Evolutionary conservation across 257 asterid species (phyloP).

Genomic region (Rauvolfia tetraphylla): DNA sequence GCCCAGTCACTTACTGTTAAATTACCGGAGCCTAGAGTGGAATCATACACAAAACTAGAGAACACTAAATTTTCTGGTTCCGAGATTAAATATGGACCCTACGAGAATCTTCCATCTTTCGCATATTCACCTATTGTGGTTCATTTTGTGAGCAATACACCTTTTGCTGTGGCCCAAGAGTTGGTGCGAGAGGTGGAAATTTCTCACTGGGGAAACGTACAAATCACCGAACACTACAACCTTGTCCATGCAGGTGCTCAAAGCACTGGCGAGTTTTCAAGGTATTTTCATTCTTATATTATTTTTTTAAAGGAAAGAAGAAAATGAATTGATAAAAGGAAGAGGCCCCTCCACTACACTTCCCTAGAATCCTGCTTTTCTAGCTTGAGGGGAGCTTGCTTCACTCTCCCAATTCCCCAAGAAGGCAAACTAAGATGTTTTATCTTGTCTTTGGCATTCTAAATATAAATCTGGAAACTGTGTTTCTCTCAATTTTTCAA

Average conservation of each 20-base stretch:
- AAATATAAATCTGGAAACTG: constrained; percentile 3
- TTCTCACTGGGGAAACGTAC: constrained; percentile 99
- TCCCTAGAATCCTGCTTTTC: too few relatives aligned
- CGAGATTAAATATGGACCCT: constrained; percentile 91
- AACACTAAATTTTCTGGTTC: constrained; percentile 82
- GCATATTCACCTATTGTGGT: constrained; percentile 57
- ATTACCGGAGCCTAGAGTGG: constrained; percentile 81
- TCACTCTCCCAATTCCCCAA: neutral
- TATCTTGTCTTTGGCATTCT: neutral
- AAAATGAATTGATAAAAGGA: neutral
- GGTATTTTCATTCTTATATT: constrained; percentile 38
- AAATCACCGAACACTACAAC: constrained; percentile 77
- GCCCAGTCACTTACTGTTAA: constrained; percentile 72
- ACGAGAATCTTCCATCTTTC: constrained; percentile 68
- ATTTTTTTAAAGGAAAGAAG: constrained; percentile 13
- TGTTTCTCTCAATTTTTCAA: neutral
- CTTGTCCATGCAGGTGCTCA: constrained; percentile 86
- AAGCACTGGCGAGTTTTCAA: constrained; percentile 84
- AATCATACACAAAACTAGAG: constrained; percentile 85
- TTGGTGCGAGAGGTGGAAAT: constrained; percentile 90
- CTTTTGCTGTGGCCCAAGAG: constrained; percentile 76
- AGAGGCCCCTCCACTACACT: too few relatives aligned
- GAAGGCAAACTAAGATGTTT: neutral
- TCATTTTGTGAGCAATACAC: constrained; percentile 70
- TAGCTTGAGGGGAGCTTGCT: too few relatives aligned